Base-by-base conservation (phyloP, 768 basidiomycete genomes). In the Tylopilus sp. region DNA sequence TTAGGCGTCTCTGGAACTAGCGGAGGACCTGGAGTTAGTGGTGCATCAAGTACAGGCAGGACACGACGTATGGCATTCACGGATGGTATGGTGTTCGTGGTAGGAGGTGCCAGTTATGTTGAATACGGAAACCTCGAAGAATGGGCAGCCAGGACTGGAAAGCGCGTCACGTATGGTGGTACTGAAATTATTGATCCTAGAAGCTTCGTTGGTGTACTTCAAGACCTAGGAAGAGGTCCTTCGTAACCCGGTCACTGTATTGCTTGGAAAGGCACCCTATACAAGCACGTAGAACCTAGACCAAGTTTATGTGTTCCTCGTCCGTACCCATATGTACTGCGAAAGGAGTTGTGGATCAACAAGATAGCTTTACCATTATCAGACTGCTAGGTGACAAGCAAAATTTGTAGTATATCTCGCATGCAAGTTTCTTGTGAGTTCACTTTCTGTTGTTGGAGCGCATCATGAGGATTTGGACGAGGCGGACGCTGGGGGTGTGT, bases 111-210 rank as follows among this genome's bases (percentile, higher is more conserved):
- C 4, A 89, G 94, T 15, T 95, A 98, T 63, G 93, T 98, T 46
- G 97, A 99, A 71, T 98, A 95, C 59, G 93, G 94, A 5, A 98
- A 98, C 67, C 70, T 99, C 52, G 84, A 88, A 68, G 95, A 98
- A 69, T 97, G 95, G 93, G 90, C 91, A 4, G 72, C 69, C 47
- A 84, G 82, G 71, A 82, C 83, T 6, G 91, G 90, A 13, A 91
- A 92, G 70, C 76, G 82, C 55, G 82, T 98, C 40, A 88, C 91
- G 31, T 99, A 99, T 67, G 97, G 97, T 17, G 91, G 91, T 18
- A 98, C 95, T 17, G 97, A 98, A 66, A 94, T 99, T 36, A 63
- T 97, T 43, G 88, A 92, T 60, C 97, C 97, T 6, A 83, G 80
- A 64, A 83, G 84, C 42, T 98, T 99, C 65, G 77, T 98, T 18